phyloP scores from a whole-genome alignment of 495 filamentous ascomycete genomes.

The Annulohypoxylon moriforme region DNA sequence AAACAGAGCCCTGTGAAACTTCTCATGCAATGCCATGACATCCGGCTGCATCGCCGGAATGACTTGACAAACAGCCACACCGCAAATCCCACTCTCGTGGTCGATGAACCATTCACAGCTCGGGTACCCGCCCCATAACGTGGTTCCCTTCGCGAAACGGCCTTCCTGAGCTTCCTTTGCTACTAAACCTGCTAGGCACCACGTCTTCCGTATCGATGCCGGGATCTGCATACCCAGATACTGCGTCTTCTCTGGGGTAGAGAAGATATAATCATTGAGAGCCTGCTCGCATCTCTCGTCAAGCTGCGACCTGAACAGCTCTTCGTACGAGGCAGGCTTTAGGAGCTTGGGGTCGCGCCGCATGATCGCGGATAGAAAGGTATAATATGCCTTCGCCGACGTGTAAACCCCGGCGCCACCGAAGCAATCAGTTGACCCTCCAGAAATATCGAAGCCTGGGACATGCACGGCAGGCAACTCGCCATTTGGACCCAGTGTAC shows the following conservation, averaged over 20 bases:
- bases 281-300: slow-evolving; percentile 40
- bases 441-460: slow-evolving; percentile 21
- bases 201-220: slow-evolving; percentile 28
- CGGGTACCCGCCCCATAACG: slow-evolving; percentile 31
- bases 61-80: slow-evolving; percentile 30
- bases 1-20: slow-evolving; percentile 32
- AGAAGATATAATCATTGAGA: slow-evolving; percentile 32
- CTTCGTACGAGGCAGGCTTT: slow-evolving; percentile 53
- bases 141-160: slow-evolving; percentile 22
- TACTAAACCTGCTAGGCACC: slow-evolving; percentile 38
- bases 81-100: slow-evolving; percentile 32
- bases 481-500: slow-evolving; percentile 40
- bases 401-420: slow-evolving; percentile 67
- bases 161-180: slow-evolving; percentile 44
- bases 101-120: slow-evolving; percentile 39
- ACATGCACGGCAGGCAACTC: slow-evolving; percentile 33
- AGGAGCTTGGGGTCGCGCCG: slow-evolving; percentile 60
- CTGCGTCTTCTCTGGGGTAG: neutral
- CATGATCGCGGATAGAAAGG: slow-evolving; percentile 60
- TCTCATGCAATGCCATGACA: slow-evolving; percentile 29
- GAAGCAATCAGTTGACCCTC: slow-evolving; percentile 53
- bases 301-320: slow-evolving; percentile 66
- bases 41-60: slow-evolving; percentile 28
- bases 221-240: slow-evolving; percentile 32
- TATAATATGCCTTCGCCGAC: slow-evolving; percentile 59